A percentile compares a stretch with the other conserved stretches of the same genome.
phyloP scores from a whole-genome alignment of 352 stramenopile species.

The Phytophthora melonis region DNA sequence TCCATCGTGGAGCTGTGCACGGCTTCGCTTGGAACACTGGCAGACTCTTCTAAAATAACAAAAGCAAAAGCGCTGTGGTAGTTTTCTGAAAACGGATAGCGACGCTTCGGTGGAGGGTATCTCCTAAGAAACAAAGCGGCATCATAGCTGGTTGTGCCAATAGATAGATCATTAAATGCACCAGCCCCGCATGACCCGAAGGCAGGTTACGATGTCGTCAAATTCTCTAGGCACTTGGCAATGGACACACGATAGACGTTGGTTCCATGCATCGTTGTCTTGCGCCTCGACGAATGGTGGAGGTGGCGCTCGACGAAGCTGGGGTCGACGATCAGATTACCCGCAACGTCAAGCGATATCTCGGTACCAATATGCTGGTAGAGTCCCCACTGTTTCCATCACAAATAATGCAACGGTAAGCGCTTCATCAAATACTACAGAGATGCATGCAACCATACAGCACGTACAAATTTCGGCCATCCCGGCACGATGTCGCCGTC shows the following conservation, averaged over 20 bases:
- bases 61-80: background rate
- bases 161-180: constrained; percentile 23
- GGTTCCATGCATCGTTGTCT: constrained; percentile 69
- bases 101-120: constrained; percentile 24
- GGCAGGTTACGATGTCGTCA: constrained; percentile 38
- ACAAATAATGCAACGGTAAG: constrained; percentile 4
- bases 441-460: constrained; percentile 54
- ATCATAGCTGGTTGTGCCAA: constrained; percentile 8
- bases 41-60: constrained; percentile 9
- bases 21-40: background rate
- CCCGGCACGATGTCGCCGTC: constrained; percentile 84
- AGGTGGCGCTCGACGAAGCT: constrained; percentile 85
- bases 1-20: constrained; percentile 30
- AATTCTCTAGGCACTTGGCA: constrained; percentile 70
- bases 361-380: constrained; percentile 84
- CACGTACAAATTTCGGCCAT: constrained; percentile 77
- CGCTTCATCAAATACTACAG: constrained; percentile 2
- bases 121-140: background rate
- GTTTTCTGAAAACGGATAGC: constrained; percentile 27
- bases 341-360: constrained; percentile 71
- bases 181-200: background rate
- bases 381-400: constrained; percentile 60
- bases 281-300: constrained; percentile 72
- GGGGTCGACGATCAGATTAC: constrained; percentile 84
- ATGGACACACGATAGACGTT: constrained; percentile 74